Conservation (phyloP, 225 moss, liverwort and hornwort species). For the Ulota crispa region DNA sequence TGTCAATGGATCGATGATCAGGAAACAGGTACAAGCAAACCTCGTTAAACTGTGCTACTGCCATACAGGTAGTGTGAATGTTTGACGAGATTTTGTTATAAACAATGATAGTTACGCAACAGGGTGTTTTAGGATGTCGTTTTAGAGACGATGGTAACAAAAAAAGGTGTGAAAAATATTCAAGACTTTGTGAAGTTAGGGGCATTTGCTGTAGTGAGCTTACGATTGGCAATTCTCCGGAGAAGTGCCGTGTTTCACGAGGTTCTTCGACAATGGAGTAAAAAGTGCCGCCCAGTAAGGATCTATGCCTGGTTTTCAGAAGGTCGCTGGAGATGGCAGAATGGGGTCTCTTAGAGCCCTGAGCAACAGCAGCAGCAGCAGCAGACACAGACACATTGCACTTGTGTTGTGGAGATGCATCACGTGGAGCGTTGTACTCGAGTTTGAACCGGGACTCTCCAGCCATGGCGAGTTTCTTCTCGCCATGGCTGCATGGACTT, state of each 20-base stretch:
- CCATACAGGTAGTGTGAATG: no score
- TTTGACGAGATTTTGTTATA: not conserved
- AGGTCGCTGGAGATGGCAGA: conserved; percentile 47
- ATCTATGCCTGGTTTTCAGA: conserved; percentile 62
- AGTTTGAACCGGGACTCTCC: conserved; percentile 37
- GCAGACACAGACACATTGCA: conserved; percentile 42
- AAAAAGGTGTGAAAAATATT: not conserved
- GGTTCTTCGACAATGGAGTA: conserved; percentile 80
- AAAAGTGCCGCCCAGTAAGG: conserved; percentile 68
- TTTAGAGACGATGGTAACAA: not conserved
- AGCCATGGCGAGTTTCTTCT: conserved; percentile 26
- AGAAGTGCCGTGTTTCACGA: conserved; percentile 37
- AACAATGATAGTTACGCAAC: not conserved
- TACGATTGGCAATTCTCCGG: conserved; percentile 32
- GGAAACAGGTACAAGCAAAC: not conserved
- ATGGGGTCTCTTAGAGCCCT: conserved; percentile 52
- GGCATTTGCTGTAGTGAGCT: not conserved
- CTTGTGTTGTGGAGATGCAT: conserved; percentile 41
- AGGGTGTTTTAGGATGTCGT: not conserved
- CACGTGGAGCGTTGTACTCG: conserved; percentile 23
- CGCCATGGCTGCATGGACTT: conserved; percentile 31
- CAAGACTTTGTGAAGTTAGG: no score
- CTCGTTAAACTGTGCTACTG: not conserved
- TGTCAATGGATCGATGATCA: not conserved
- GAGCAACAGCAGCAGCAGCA: conserved; percentile 26